Base-by-base conservation (phyloP, 306 rosid species). In the Cyclanthera cordifolia region DNA sequence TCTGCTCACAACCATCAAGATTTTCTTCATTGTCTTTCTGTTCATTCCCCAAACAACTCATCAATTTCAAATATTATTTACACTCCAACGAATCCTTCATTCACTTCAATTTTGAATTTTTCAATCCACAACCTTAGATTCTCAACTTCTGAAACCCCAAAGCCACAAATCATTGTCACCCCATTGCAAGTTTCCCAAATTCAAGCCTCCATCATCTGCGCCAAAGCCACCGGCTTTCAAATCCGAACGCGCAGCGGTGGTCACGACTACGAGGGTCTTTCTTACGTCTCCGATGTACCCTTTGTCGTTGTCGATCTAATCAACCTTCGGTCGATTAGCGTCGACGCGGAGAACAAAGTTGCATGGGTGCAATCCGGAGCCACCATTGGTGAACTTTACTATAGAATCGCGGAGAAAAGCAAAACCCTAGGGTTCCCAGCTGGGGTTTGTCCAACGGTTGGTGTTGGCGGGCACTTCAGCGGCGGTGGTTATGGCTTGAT, bases 181-280 rank as follows among this genome's bases (percentile, higher is more conserved):
- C 78, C 78, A 20, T 20, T 5, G 8, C 37, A 28, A 7, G 59
- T 66, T n/a, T 55, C 73, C 23, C 59, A 74, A 8, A 19, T 74
- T 19, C 73, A 74, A 46, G 73, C 67, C 4, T 30, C 73, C 50
- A 67, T 74, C 27, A 14, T 23, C 5, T 74, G 78, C 9, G 43
- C 73, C 59, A 49, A 46, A 16, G 45, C 4, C 7, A 12, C 34
- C 5, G 72, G 64, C 43, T 8, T 67, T 53, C 43, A 74, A 68
- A 28, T 74, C 0, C 30, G 78, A 67, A 53, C 63, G 5, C 28
- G 78, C 23, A 74, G 77, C 4, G 78, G 78, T 0, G 78, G 78
- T 14, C 78, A 74, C 4, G 78, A 74, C 37, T 74, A 46, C 1
- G 78, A 67, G 45, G 78, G 78, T 8, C 78, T 74, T 28, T 74